A percentile compares a stretch with the other conserved stretches of the same genome.
phyloP scores from a whole-genome alignment of 2,329 filamentous ascomycete species.

The Huntiella moniliformis region DNA sequence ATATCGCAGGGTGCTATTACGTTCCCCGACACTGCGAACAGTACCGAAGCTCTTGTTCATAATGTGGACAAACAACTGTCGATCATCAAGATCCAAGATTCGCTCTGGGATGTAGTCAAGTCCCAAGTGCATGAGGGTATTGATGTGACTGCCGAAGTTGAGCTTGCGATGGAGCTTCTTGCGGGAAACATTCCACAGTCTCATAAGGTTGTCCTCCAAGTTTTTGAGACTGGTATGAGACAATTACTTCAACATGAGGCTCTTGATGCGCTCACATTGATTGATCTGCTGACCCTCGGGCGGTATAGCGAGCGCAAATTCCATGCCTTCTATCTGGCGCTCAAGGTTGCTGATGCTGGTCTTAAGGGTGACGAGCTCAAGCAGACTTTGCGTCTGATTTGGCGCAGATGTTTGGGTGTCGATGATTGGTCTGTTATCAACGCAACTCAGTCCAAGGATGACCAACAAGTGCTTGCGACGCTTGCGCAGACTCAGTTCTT shows the following conservation, averaged over 20 bases:
- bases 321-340: constrained; percentile 56
- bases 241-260: constrained; percentile 53
- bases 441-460: constrained; percentile 55
- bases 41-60: constrained; percentile 25
- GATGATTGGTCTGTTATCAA: constrained; percentile 75
- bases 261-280: constrained; percentile 44
- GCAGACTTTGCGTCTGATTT: constrained; percentile 47
- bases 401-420: constrained; percentile 68
- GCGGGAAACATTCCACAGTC: constrained; percentile 35
- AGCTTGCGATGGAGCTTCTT: constrained; percentile 56
- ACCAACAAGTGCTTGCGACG: constrained; percentile 43
- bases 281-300: constrained; percentile 68
- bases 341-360: constrained; percentile 39
- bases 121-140: constrained; percentile 52
- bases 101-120: constrained; percentile 51
- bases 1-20: constrained; percentile 16
- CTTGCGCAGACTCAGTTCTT: constrained; percentile 50
- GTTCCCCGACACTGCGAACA: constrained; percentile 13
- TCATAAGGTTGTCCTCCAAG: constrained; percentile 45
- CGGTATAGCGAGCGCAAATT: constrained; percentile 11
- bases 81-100: constrained; percentile 62
- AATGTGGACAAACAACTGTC: constrained; percentile 45
- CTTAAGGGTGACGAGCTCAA: constrained; percentile 37
- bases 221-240: constrained; percentile 53
- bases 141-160: constrained; percentile 59